Conservation (phyloP, 345 rosid genomes). For the Citrus unshiu region DNA sequence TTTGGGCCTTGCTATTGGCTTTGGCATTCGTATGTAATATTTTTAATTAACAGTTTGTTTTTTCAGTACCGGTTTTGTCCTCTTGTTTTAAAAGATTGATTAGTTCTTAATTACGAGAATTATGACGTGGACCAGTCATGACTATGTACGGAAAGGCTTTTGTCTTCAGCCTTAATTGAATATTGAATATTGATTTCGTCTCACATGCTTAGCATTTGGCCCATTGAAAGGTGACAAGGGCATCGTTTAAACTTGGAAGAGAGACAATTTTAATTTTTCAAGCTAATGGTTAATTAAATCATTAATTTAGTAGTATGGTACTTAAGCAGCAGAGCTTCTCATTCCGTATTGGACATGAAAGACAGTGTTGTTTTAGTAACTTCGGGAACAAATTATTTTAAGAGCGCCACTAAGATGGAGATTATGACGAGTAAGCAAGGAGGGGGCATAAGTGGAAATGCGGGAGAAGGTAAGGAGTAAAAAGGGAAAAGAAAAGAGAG, state of each 20-base stretch:
- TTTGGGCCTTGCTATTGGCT: not conserved
- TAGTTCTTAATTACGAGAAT: conserved; percentile 7
- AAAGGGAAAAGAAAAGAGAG: not conserved
- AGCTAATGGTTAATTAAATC: not conserved
- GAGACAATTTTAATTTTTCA: too few species aligned
- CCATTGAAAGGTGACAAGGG: conserved; percentile 4
- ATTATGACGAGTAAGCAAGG: not conserved
- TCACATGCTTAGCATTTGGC: not conserved
- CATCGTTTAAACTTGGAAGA: too few species aligned
- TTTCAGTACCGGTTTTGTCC: conserved; percentile 10
- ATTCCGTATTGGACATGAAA: not conserved
- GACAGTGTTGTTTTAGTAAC: not conserved
- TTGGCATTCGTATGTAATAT: not conserved
- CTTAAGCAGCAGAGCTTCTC: too few species aligned
- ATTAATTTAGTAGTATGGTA: too few species aligned
- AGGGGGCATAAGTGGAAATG: not conserved
- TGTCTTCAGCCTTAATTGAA: not conserved
- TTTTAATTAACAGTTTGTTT: too few species aligned
- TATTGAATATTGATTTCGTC: not conserved
- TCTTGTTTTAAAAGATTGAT: not conserved
- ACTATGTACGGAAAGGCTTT: conserved; percentile 17
- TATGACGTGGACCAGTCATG: not conserved
- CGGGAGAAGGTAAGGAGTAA: not conserved
- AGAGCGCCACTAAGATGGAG: too few species aligned
- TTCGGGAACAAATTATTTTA: not conserved